phyloP scores from a whole-genome alignment of 2,329 filamentous ascomycete genomes.

The Fusarium verticillioides region DNA sequence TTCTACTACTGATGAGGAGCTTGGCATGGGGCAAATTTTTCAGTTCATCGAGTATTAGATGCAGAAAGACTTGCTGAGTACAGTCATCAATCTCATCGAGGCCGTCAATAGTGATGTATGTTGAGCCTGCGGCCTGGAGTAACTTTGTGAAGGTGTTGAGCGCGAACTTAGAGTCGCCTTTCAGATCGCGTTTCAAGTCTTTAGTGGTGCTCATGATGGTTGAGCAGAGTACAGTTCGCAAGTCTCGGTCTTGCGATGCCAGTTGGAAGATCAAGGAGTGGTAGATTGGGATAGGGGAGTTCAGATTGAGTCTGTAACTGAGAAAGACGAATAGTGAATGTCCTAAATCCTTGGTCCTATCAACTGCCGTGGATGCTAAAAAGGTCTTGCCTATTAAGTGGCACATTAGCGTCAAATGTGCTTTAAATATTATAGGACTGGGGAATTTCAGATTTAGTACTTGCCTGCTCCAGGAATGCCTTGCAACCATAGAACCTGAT shows the following conservation, averaged over 20 bases:
- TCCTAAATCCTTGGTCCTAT: neutral
- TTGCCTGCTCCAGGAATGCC: neutral
- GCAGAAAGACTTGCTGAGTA: neutral
- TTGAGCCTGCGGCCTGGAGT: neutral
- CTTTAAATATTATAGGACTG: too few species aligned
- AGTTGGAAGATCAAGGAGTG: neutral
- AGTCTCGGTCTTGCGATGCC: neutral
- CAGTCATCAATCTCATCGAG: neutral
- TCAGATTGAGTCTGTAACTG: neutral
- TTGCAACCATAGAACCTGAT: neutral
- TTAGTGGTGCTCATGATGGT: neutral
- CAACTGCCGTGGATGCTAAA: neutral
- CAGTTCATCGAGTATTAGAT: neutral
- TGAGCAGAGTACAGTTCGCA: neutral
- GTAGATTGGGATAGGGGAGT: neutral
- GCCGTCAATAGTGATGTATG: neutral
- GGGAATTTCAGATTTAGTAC: too few species aligned
- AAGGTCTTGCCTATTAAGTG: neutral
- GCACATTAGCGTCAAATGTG: accelerated
- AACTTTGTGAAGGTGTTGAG: neutral
- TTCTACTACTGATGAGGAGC: neutral
- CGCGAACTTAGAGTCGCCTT: neutral
- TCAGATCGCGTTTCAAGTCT: neutral
- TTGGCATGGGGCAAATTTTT: neutral
- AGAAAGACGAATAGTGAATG: neutral